phyloP scores from a whole-genome alignment of 768 basidiomycete species.

The Lactarius sp. region DNA sequence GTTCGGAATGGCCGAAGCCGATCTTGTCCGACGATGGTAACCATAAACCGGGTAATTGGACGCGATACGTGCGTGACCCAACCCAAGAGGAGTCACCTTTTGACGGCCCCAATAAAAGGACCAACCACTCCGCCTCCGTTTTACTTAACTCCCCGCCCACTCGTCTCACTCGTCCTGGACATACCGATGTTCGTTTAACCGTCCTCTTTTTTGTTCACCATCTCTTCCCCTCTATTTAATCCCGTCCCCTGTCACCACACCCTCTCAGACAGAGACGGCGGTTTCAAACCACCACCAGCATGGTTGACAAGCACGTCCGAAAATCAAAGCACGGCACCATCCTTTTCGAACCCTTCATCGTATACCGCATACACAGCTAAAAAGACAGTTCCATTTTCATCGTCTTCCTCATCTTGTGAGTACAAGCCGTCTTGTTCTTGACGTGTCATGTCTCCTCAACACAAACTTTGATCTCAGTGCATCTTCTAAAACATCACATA shows the following conservation, averaged over 20 bases:
- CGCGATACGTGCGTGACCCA: not conserved
- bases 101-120: slow-evolving; percentile 18
- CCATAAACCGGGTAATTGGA: not conserved
- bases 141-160: slow-evolving; percentile 39
- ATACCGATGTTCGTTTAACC: slow-evolving; percentile 35
- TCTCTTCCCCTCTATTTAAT: slow-evolving; percentile 24
- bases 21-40: slow-evolving; percentile 8
- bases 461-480: not conserved
- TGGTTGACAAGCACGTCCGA: slow-evolving; percentile 81
- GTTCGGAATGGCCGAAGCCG: slow-evolving; percentile 22
- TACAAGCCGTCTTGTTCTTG: not conserved
- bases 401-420: slow-evolving; percentile 23
- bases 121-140: slow-evolving; percentile 20
- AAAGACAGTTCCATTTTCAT: slow-evolving; percentile 12
- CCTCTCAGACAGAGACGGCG: slow-evolving; percentile 28
- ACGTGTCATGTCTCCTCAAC: slow-evolving; percentile 7
- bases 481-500: slow-evolving; percentile 13
- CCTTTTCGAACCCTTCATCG: slow-evolving; percentile 82
- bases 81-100: slow-evolving; percentile 14
- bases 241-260: slow-evolving; percentile 22
- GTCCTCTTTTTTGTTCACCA: slow-evolving; percentile 31
- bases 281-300: slow-evolving; percentile 39
- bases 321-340: slow-evolving; percentile 82
- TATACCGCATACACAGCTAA: slow-evolving; percentile 77
- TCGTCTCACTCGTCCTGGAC: slow-evolving; percentile 23